These are phyloP conservation scores for Striga asiatica DNA, from an alignment of 257 asterid genomes.

Conservation along the genomic window DNA sequence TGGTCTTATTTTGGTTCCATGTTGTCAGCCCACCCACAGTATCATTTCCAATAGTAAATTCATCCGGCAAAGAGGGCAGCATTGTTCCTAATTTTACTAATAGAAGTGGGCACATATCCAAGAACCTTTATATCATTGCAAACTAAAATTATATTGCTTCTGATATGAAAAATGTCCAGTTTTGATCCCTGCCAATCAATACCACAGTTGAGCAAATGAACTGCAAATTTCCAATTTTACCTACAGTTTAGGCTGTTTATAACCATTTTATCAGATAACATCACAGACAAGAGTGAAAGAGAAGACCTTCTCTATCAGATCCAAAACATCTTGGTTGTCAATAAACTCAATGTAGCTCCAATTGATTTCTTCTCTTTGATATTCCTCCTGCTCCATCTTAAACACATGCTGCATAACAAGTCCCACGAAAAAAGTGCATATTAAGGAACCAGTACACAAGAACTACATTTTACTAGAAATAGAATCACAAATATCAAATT, in stretches of 20 bases:
- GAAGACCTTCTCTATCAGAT: constrained; percentile 88
- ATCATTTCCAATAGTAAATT: neutral
- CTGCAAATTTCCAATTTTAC: neutral
- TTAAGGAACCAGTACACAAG: constrained; percentile 8
- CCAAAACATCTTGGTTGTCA: constrained; percentile 98
- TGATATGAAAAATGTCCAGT: neutral
- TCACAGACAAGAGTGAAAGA: constrained; percentile 13
- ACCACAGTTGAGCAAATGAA: constrained; percentile 3
- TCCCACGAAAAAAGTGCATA: constrained; percentile 5
- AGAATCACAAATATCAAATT: constrained; percentile 14
- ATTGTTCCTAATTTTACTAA: too few species aligned
- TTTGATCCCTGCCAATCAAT: constrained; percentile 8
- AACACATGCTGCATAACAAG: constrained; percentile 78
- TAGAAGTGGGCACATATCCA: too few species aligned
- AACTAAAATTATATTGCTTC: neutral
- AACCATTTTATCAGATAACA: neutral
- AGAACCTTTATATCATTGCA: neutral
- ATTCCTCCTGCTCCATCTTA: constrained; percentile 99
- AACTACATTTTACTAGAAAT: constrained; percentile 17
- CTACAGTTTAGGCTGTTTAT: constrained; percentile 1
- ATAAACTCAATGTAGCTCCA: constrained; percentile 99
- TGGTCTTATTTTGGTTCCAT: too few species aligned
- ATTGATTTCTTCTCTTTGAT: constrained; percentile 75
- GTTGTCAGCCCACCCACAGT: too few species aligned
- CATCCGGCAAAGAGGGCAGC: too few species aligned